Evolutionary conservation across 768 basidiomycete species (phyloP), one percentile per base, ranked within the genome.

Genomic region (Boletus fagicola): DNA sequence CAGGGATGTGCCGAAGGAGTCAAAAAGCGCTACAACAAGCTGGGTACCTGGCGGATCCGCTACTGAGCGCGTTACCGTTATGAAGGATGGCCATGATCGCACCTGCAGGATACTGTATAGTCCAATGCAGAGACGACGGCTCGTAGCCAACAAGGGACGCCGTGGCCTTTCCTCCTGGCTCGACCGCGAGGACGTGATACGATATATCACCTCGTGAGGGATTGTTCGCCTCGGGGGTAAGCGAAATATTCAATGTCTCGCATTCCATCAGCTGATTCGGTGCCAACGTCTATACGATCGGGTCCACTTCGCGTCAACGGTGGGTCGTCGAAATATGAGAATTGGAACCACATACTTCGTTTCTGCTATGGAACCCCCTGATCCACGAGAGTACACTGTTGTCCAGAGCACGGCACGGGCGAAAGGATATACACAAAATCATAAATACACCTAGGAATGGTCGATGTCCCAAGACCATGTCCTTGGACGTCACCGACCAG

Each of bases 1-100:
- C 0, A 77, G 78, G 0, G 76, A 73, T 44, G 67, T 75, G 4
- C 77, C 77, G 15, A 70, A 67, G 7, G 79, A 68, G 63, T 83
- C 80, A 11, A 79, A 70, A 20, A 82, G 73, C 22, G 68, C 73
- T 18, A 83, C 63, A 28, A 81, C 53, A n/a, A 83, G 60, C 31
- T 68, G 65, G 8, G 78, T 70, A 20, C 75, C 83, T 84, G 49
- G 28, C 38, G 40, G 7, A 42, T 50, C 31, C 40, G 3, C 36
- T 22, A 6, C 36, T 49, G 35, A 56, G 44, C 39, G 42, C 33
- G 26, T 53, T 48, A 0, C 13, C 50, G 26, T 2, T 30, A 15
- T n/a, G 30, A 49, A 20, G 38, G n/a, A 22, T 8, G 33, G 26
- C 44, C 30, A 7, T 26, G 40, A 20, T 66, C 77, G 49, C 56